Percentiles rank a stretch among this genome's conserved stretches.
Evolutionary conservation across 2,329 filamentous ascomycete genomes (phyloP).

Genomic region (Lecanicillium sp.): DNA sequence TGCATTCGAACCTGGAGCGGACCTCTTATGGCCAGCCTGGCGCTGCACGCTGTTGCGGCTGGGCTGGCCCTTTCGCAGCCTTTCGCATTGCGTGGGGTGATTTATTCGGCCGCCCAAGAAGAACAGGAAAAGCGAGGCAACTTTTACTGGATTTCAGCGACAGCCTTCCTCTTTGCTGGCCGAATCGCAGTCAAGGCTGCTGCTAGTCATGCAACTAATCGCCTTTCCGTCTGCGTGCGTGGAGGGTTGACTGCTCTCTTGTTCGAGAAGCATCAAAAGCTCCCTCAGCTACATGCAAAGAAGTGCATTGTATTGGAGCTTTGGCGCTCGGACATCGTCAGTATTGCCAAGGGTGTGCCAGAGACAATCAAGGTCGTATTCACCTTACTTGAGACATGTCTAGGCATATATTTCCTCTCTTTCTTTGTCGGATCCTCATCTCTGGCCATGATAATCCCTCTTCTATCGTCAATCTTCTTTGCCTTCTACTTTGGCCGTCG

Average conservation of each 20-base stretch:
- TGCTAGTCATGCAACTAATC: constrained; percentile 5
- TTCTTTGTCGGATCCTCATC: background rate
- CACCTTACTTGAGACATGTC: background rate
- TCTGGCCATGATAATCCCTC: background rate
- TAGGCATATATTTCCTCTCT: background rate
- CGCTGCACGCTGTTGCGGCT: background rate
- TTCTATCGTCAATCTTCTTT: background rate
- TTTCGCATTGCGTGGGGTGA: background rate
- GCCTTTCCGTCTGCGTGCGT: constrained; percentile 26
- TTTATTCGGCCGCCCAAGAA: background rate
- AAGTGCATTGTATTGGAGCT: constrained; percentile 15
- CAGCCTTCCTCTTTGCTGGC: background rate
- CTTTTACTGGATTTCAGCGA: background rate
- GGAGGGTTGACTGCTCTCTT: constrained; percentile 36
- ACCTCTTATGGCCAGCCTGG: background rate
- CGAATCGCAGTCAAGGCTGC: background rate
- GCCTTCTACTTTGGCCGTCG: background rate
- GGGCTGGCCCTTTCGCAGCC: background rate
- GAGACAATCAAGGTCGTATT: background rate
- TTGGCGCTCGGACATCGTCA: background rate
- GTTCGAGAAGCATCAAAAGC: constrained; percentile 38
- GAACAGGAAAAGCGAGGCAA: background rate
- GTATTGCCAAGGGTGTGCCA: background rate
- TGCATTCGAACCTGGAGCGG: background rate
- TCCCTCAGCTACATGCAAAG: constrained; percentile 25